Conservation (phyloP, 192 early-diverging fungal genomes). For the Chytriomyces hyalinus region DNA sequence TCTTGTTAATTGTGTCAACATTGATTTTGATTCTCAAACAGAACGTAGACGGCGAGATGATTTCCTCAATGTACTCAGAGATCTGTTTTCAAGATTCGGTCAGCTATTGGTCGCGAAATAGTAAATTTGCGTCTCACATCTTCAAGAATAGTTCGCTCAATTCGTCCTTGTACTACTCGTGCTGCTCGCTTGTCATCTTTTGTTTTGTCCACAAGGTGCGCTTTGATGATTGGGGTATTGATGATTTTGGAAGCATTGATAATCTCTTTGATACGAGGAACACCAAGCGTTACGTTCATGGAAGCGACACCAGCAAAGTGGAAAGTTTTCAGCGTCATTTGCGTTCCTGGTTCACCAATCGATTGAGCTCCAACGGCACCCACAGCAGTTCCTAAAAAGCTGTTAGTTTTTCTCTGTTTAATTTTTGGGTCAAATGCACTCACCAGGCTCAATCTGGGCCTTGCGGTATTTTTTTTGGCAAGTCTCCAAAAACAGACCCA, state of each 20-base stretch:
- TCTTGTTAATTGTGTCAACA: slow-evolving; percentile 77
- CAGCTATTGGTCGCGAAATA: slow-evolving; percentile 5
- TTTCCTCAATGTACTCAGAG: slow-evolving; percentile 92
- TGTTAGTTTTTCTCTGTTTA: too few relatives aligned
- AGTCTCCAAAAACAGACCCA: slow-evolving; percentile 75
- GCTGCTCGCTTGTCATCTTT: slow-evolving; percentile 63
- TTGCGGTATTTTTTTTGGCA: slow-evolving; percentile 84
- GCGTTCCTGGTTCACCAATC: slow-evolving; percentile 98
- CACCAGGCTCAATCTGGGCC: slow-evolving; percentile 93
- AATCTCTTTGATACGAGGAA: slow-evolving; percentile 99
- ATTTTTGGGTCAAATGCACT: neutral
- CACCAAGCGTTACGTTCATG: slow-evolving; percentile 99
- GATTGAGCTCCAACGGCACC: slow-evolving; percentile 96
- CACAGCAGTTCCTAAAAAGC: slow-evolving; percentile 72
- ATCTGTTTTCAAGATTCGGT: slow-evolving; percentile 53
- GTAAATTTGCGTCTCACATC: slow-evolving; percentile 54
- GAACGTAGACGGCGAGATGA: slow-evolving; percentile 75
- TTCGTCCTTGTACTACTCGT: slow-evolving; percentile 94
- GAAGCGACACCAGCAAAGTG: slow-evolving; percentile 99
- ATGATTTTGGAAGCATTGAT: slow-evolving; percentile 99
- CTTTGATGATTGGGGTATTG: slow-evolving; percentile 87
- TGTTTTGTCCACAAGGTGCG: slow-evolving; percentile 64
- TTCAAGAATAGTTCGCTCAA: slow-evolving; percentile 89
- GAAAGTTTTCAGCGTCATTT: slow-evolving; percentile 99
- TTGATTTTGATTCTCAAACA: slow-evolving; percentile 84